These are phyloP conservation scores for Xerocomus spinulosus DNA, from an alignment of 768 basidiomycete genomes.

Conservation along the genomic window DNA sequence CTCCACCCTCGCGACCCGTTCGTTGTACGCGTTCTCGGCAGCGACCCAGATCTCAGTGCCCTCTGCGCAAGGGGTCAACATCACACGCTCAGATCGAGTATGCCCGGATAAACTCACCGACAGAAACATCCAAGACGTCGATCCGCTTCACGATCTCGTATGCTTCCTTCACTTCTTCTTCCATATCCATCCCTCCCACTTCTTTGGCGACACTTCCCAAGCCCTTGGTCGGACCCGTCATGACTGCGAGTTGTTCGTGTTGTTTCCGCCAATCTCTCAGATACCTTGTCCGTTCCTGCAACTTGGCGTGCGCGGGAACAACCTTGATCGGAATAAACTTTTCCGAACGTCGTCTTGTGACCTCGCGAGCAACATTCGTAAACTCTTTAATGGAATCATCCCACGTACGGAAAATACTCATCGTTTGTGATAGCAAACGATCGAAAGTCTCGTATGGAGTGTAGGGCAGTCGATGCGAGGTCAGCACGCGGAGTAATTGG, in stretches of 20 bases:
- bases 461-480: constrained; percentile 87
- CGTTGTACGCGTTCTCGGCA: constrained; percentile 96
- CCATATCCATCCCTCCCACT: constrained; percentile 93
- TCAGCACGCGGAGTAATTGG: constrained; percentile 85
- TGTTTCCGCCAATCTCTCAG: constrained; percentile 92
- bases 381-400: constrained; percentile 90
- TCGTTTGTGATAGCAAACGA: constrained; percentile 68
- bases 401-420: constrained; percentile 81
- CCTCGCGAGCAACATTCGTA: constrained; percentile 88
- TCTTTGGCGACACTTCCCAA: constrained; percentile 68
- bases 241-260: constrained; percentile 94
- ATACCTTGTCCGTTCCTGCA: constrained; percentile 85
- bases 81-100: neutral
- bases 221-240: constrained; percentile 94
- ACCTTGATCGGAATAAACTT: constrained; percentile 98
- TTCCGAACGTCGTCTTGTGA: constrained; percentile 83
- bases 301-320: constrained; percentile 80
- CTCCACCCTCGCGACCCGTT: constrained; percentile 94
- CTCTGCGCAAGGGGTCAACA: constrained; percentile 45
- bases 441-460: constrained; percentile 95
- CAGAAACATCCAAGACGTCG: constrained; percentile 91
- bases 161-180: constrained; percentile 92
- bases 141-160: constrained; percentile 98
- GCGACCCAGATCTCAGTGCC: constrained; percentile 98
- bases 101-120: constrained; percentile 50